Base-by-base conservation (phyloP, 805 yeast genomes). In the Cyberlindnera mississippiensis region DNA sequence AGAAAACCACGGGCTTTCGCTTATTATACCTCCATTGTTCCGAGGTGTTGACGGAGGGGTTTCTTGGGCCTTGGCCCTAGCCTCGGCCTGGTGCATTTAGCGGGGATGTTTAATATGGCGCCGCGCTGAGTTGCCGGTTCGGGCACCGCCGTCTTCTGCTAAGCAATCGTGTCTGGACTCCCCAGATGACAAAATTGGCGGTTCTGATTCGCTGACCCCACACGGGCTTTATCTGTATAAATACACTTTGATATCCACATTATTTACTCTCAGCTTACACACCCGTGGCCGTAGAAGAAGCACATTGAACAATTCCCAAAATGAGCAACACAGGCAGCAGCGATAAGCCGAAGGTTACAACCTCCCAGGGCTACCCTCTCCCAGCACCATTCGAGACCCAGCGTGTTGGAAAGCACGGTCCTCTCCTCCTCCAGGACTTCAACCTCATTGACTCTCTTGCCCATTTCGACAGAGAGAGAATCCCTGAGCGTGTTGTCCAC, bases 401-500 rank as follows among this genome's bases (percentile, higher is more conserved):
- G 61, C 72, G 93, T 61, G 66, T 85, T 27, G 83, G 91, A 16
- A 62, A 79, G 46, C 76, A 80, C 51, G 96, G 96, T 28, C 96
- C 95, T 6, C 65, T 86, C 51, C 68, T 87, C 46, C 67, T 87
- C 56, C 95, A 87, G 62, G 96, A 87, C 62, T 82, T 84, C 67
- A 80, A 80, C 60, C 68, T 87, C 64, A 73, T 87, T 55, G 96
- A 87, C 57, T 75, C 87, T 2, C 65, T 87, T 43, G 90, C 95
- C 16, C 96, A 86, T 63, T 87, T 87, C 56, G 95, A 85, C 67
- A 74, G 95, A 53, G 96, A 87, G 66, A 72, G 96, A 65, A 83
- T 87, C 50, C 96, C 96, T 11, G 96, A 88, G 68, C 75, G 96
- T 66, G 95, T 87, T 43, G 96, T 88, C 28, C 96, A 87, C 60